Base-by-base conservation (phyloP, 805 yeast genomes). In the Wickerhamiella dianesei region DNA sequence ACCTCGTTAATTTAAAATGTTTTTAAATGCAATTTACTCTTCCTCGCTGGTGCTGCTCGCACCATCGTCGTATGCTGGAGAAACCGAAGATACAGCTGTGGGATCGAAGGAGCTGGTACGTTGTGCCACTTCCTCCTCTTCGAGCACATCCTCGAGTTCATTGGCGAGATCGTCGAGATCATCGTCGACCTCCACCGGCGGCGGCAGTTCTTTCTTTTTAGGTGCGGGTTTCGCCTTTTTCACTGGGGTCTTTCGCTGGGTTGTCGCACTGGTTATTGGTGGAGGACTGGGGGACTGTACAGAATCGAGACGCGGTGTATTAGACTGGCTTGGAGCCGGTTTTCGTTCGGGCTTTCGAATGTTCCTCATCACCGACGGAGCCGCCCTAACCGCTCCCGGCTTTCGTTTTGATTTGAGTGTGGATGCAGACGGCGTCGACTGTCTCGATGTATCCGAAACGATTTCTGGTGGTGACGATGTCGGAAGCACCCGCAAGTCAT, bases 101-200 rank as follows among this genome's bases (percentile, higher is more conserved):
- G 47, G 14, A 1, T 42, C 17, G 3, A 25, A 37, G n/a, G 32
- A 25, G 12, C 32, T 25, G 6, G 32, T 25, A 12, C 32, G 32
- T 14, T 4, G 19, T 20, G 36, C 21, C 8, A 20, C 51, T 12
- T 49, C 52, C 3, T 37, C 50, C 19, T 57, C 62, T 36, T 52
- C 62, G 12, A 60, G 50, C 35, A 59, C 63, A 41, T 55, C 59
- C 6, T 62, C 64, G 17, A 60, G 52, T 9, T 57, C 63, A 4
- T 57, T 60, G 4, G 58, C 56, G 3, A 59, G 46, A 21, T 54
- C 61, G 37, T 58, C 59, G 37, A 60, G 59, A 13, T 57, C 61
- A 20, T 58, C 62, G n/a, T 56, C 61, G 19, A 50, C 53, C 14
- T 29, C 9, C 13, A 9, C 43, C 16, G 35, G 25, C 21, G 25